phyloP scores from a whole-genome alignment of 1,284 basidiomycete species.

The Marasmius fiardii region DNA sequence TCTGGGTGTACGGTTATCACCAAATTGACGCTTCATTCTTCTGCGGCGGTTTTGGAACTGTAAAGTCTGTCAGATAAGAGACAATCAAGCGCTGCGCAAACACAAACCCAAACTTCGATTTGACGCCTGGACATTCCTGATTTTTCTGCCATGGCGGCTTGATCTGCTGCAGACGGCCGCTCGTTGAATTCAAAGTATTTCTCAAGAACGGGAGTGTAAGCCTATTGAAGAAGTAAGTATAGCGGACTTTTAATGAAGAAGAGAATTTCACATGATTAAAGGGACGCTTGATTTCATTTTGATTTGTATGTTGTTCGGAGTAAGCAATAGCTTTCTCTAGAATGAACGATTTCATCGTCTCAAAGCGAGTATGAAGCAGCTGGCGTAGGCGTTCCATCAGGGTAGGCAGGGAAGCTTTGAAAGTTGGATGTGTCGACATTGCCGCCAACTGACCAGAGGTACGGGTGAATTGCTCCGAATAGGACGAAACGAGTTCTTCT shows the following conservation, averaged over 20 bases:
- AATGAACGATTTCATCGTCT: too few species aligned
- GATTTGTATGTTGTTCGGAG: not conserved
- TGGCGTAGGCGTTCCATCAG: too few species aligned
- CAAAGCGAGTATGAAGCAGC: too few species aligned
- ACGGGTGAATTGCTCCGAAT: not conserved
- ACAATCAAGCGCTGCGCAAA: not conserved
- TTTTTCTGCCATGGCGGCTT: constrained; percentile 36
- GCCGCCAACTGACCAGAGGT: not conserved
- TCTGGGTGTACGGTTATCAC: not conserved
- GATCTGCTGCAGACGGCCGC: constrained; percentile 45
- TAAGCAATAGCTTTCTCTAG: too few species aligned
- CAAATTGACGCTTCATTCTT: not conserved
- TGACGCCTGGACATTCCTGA: constrained; percentile 47
- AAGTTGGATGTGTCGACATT: not conserved
- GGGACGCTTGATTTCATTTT: not conserved
- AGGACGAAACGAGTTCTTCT: not conserved
- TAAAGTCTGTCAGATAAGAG: not conserved
- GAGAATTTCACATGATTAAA: constrained; percentile 9
- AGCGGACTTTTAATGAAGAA: not conserved
- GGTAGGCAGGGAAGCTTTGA: too few species aligned
- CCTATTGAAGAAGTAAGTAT: constrained; percentile 26
- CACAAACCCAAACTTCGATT: constrained; percentile 54
- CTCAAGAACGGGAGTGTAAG: constrained; percentile 45
- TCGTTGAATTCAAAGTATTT: constrained; percentile 47
- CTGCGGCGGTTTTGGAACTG: constrained; percentile 18